These are phyloP conservation scores for Petrea volubilis DNA, from an alignment of 257 asterid genomes.

Conservation along the genomic window DNA sequence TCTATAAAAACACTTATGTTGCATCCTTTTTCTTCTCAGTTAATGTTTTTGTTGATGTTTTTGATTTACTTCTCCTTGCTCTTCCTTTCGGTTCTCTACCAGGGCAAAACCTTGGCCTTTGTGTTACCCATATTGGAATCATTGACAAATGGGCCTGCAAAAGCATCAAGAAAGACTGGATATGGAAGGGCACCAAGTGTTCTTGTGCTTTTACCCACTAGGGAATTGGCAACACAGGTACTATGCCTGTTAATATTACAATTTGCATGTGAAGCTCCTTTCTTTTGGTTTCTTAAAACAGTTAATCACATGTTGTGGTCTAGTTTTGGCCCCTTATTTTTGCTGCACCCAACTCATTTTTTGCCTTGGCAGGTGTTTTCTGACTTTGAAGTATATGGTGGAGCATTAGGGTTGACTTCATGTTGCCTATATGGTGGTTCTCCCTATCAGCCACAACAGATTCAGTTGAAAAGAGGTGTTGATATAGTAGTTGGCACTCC, in stretches of 20 bases:
- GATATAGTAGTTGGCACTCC: conserved; percentile 89
- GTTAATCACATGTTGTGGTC: neutral
- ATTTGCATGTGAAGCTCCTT: neutral
- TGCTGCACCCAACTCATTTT: neutral
- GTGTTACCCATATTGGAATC: conserved; percentile 92
- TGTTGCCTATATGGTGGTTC: conserved; percentile 93
- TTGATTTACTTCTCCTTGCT: neutral
- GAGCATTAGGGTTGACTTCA: conserved; percentile 66
- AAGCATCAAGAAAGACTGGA: conserved; percentile 64
- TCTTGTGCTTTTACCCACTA: conserved; percentile 89
- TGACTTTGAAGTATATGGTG: conserved; percentile 82
- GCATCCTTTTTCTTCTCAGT: neutral
- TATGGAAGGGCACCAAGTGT: conserved; percentile 86
- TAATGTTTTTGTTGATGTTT: neutral
- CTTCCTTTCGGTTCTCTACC: conserved; percentile 7
- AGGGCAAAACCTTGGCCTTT: conserved; percentile 97
- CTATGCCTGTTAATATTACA: neutral
- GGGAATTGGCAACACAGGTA: conserved; percentile 97
- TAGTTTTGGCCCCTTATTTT: neutral
- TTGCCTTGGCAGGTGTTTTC: conserved; percentile 52
- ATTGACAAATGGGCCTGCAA: conserved; percentile 66
- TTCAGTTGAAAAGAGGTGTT: conserved; percentile 74
- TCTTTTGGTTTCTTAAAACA: neutral
- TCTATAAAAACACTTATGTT: neutral
- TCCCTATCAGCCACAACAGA: conserved; percentile 62